Evolutionary conservation across 2,329 filamentous ascomycete species (phyloP).

Genomic region (Aspergillus proliferans): DNA sequence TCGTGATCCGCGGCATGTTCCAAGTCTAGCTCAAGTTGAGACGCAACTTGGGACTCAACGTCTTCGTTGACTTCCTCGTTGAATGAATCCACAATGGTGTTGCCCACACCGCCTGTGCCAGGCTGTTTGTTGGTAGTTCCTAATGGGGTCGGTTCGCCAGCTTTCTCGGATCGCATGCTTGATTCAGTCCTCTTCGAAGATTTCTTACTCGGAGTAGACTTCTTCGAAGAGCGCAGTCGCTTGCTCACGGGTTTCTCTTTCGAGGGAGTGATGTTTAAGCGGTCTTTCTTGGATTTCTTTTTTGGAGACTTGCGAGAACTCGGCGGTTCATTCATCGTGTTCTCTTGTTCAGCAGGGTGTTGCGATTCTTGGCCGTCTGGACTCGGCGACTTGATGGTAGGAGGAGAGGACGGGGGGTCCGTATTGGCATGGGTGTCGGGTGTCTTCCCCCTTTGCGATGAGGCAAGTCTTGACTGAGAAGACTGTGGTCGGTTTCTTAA

Average conservation of each 20-base stretch:
- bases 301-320: constrained; percentile 4
- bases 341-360: background rate
- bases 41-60: constrained; percentile 39
- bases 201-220: constrained; percentile 6
- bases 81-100: background rate
- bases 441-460: constrained; percentile 24
- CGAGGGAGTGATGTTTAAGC: constrained; percentile 1
- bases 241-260: constrained; percentile 12
- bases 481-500: constrained; percentile 28
- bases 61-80: constrained; percentile 36
- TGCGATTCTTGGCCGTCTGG: constrained; percentile 13
- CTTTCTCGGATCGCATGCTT: background rate
- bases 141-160: constrained; percentile 8
- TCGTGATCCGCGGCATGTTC: constrained; percentile 31
- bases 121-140: background rate
- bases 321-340: constrained; percentile 1
- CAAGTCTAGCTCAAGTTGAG: constrained; percentile 41
- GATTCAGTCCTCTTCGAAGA: background rate
- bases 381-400: constrained; percentile 19
- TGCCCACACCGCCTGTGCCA: background rate
- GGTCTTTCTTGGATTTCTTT: constrained; percentile 2
- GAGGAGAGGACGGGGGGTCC: constrained; percentile 33
- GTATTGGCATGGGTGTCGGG: constrained; percentile 12
- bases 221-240: constrained; percentile 21
- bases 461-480: constrained; percentile 16